Evolutionary conservation across 2,329 filamentous ascomycete genomes (phyloP).

Genomic region (Fusarium xyrophilum): DNA sequence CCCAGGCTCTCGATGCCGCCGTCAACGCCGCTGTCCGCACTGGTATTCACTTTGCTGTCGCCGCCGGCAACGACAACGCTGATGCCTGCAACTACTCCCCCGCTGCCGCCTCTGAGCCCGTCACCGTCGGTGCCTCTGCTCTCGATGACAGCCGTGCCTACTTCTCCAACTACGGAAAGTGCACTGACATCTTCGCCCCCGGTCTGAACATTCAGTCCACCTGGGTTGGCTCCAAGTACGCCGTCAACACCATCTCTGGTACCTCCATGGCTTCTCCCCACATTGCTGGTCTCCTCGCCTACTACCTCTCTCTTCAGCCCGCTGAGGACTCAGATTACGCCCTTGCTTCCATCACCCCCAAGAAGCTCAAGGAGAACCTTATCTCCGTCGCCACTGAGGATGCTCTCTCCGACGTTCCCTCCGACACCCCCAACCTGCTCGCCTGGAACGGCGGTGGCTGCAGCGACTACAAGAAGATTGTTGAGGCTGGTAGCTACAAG

Average conservation of each 20-base stretch:
- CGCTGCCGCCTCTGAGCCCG: conserved; percentile 86
- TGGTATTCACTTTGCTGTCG: conserved; percentile 96
- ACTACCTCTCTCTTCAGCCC: conserved; percentile 96
- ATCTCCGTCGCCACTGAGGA: conserved; percentile 82
- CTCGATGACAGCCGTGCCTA: conserved; percentile 95
- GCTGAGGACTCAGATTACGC: conserved; percentile 88
- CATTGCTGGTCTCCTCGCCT: conserved; percentile 93
- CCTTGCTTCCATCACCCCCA: conserved; percentile 86
- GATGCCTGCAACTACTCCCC: conserved; percentile 99
- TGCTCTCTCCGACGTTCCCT: conserved; percentile 81
- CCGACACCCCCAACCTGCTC: conserved; percentile 89
- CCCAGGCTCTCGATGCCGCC: conserved; percentile 84
- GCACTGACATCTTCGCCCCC: conserved; percentile 98
- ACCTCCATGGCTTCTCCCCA: conserved; percentile 99
- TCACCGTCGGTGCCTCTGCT: conserved; percentile 95
- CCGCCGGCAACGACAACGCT: conserved; percentile 97
- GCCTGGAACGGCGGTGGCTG: conserved; percentile 98
- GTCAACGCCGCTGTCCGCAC: conserved; percentile 92
- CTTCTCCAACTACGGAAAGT: conserved; percentile 99
- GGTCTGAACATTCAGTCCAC: conserved; percentile 97
- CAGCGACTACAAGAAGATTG: conserved; percentile 86
- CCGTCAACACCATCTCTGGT: conserved; percentile 98
- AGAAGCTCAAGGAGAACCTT: conserved; percentile 90
- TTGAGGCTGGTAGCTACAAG: conserved; percentile 75
- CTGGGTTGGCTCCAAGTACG: conserved; percentile 96